phyloP scores from a whole-genome alignment of 257 asterid genomes.

The Solanum dulcamara region DNA sequence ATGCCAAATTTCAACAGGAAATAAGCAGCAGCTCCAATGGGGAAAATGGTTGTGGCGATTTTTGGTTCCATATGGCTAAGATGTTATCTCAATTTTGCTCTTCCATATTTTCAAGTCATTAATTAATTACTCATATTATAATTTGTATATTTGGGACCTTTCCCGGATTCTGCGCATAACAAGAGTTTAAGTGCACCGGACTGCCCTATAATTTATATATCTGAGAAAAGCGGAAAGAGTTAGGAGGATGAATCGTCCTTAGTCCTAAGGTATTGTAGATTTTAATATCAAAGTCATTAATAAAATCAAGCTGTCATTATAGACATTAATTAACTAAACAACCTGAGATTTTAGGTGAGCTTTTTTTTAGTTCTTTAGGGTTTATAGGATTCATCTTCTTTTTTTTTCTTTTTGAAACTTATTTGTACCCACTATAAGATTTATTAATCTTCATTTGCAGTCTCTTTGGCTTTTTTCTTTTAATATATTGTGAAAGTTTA shows the following conservation, averaged over 20 bases:
- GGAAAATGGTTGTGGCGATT: not conserved
- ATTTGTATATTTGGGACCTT: not conserved
- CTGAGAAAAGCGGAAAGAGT: not conserved
- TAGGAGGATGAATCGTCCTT: not conserved
- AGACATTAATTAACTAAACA: not conserved
- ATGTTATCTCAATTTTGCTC: constrained; percentile 1
- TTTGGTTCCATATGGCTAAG: not conserved
- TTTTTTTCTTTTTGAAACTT: too few species aligned
- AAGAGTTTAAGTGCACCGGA: too few species aligned
- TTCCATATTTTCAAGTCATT: not conserved
- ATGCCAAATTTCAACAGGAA: not conserved
- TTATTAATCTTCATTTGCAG: not conserved
- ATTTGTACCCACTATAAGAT: not conserved
- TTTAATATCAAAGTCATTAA: not conserved
- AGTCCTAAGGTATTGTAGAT: not conserved
- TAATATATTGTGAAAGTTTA: not conserved
- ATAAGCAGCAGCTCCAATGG: not conserved
- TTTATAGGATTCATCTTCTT: not conserved
- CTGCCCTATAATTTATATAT: not conserved
- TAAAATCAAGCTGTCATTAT: not conserved
- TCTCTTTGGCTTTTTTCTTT: not conserved
- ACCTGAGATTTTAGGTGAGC: not conserved
- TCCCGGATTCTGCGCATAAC: too few species aligned
- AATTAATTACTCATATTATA: not conserved
- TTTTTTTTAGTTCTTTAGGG: not conserved